phyloP scores from a whole-genome alignment of 169 alveolate species.

The Plasmodium sp. region DNA sequence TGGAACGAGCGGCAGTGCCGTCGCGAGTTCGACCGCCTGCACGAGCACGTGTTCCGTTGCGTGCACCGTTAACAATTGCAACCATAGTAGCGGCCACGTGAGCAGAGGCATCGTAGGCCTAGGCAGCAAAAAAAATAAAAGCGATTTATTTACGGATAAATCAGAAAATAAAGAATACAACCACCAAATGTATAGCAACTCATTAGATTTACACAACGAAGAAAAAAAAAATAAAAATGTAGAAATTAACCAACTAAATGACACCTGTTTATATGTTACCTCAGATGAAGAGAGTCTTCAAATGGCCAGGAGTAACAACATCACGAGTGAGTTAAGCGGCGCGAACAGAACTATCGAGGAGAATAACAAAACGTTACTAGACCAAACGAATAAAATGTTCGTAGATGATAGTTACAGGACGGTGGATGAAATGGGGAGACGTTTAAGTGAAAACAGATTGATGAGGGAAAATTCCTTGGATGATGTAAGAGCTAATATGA shows the following conservation, averaged over 20 bases:
- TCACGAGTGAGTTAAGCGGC: not conserved
- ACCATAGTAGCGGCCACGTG: not conserved
- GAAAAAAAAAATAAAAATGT: constrained; percentile 10
- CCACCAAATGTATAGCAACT: constrained; percentile 1
- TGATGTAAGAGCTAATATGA: constrained; percentile 57
- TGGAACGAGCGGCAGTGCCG: not conserved
- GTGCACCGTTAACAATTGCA: not conserved
- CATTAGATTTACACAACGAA: constrained; percentile 30
- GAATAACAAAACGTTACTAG: constrained; percentile 47
- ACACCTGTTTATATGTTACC: constrained; percentile 59
- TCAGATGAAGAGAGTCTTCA: constrained; percentile 53
- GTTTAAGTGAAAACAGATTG: constrained; percentile 7
- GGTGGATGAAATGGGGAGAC: constrained; percentile 12
- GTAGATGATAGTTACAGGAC: constrained; percentile 24
- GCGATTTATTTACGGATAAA: constrained; percentile 27
- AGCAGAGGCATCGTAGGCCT: not conserved
- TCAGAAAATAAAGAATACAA: constrained; percentile 14
- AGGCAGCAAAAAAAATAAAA: constrained; percentile 22
- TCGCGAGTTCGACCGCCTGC: not conserved
- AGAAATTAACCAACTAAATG: constrained; percentile 55
- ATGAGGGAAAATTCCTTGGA: constrained; percentile 42
- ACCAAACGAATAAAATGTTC: not conserved
- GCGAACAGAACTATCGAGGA: constrained; percentile 16
- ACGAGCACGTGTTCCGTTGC: not conserved
- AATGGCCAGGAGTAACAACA: constrained; percentile 16